Percentiles rank a stretch among this genome's conserved stretches.
phyloP scores from a whole-genome alignment of 352 stramenopile species.

The Phytophthora capsici region DNA sequence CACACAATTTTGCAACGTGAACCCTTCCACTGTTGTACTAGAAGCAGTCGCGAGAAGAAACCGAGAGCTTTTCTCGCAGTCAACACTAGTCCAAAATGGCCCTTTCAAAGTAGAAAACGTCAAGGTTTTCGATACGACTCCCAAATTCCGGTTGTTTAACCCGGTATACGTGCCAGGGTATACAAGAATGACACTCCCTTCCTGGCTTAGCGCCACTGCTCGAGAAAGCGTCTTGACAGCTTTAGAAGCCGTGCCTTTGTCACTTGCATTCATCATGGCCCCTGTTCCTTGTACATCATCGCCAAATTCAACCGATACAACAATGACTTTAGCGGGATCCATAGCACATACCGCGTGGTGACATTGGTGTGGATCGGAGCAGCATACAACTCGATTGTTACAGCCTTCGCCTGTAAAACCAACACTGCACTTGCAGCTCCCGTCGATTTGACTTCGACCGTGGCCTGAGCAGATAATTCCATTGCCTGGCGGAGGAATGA shows the following conservation, averaged over 20 bases:
- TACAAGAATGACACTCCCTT: conserved; percentile 52
- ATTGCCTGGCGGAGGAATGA: conserved; percentile 44
- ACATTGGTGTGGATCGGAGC: conserved; percentile 44
- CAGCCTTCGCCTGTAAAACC: conserved; percentile 75
- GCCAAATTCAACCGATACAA: conserved; percentile 61
- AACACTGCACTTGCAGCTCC: conserved; percentile 63
- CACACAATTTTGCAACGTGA: conserved; percentile 50
- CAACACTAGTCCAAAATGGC: conserved; percentile 51
- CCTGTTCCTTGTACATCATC: conserved; percentile 62
- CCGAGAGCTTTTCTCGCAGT: conserved; percentile 38
- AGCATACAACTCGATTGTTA: conserved; percentile 72
- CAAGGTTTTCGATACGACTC: conserved; percentile 22
- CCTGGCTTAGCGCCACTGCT: conserved; percentile 42
- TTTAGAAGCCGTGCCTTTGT: conserved; percentile 60
- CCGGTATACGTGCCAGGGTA: conserved; percentile 65
- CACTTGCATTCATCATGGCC: conserved; percentile 57
- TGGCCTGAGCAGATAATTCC: conserved; percentile 44
- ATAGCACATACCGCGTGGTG: conserved; percentile 46
- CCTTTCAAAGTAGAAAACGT: conserved; percentile 55
- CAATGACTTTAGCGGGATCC: conserved; percentile 43
- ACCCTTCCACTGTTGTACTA: conserved; percentile 36
- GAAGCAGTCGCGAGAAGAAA: conserved; percentile 21
- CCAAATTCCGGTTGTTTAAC: conserved; percentile 40
- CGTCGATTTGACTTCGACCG: conserved; percentile 37
- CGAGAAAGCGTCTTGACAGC: conserved; percentile 50